phyloP scores from a whole-genome alignment of 306 rosid species.

The Lathyrus tuberosus region DNA sequence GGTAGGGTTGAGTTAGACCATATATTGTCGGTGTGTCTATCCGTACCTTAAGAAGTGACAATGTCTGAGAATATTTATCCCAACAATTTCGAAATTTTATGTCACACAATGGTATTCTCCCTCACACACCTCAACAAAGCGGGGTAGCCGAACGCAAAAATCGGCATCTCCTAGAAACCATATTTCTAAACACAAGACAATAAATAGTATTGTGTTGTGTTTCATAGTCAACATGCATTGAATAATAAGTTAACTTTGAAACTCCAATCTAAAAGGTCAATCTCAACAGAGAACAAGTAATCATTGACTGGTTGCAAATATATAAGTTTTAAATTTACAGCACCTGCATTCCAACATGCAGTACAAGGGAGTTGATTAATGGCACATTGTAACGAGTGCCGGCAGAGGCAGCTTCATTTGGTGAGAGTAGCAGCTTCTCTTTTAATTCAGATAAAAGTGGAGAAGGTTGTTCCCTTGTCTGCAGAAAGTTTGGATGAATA shows the following conservation, averaged over 20 bases:
- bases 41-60: no score
- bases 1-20: no score
- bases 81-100: no score
- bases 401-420: conserved; percentile 76
- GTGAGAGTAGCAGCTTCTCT: conserved; percentile 80
- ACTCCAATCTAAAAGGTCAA: conserved; percentile 9
- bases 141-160: no score
- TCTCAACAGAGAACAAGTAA: neutral
- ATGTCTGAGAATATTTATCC: no score
- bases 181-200: no score
- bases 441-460: conserved; percentile 80
- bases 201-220: neutral
- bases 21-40: no score
- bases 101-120: no score
- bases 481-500: conserved; percentile 41
- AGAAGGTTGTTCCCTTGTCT: conserved; percentile 73
- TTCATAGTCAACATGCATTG: neutral
- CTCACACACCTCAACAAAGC: no score
- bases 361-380: conserved; percentile 89
- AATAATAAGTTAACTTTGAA: conserved; percentile 16
- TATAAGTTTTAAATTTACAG: neutral
- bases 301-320: conserved; percentile 4
- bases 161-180: no score
- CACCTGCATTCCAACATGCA: conserved; percentile 99
- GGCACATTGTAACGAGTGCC: conserved; percentile 95